Evolutionary conservation across 2,329 filamentous ascomycete genomes (phyloP).

Genomic region (Balansia obtecta): DNA sequence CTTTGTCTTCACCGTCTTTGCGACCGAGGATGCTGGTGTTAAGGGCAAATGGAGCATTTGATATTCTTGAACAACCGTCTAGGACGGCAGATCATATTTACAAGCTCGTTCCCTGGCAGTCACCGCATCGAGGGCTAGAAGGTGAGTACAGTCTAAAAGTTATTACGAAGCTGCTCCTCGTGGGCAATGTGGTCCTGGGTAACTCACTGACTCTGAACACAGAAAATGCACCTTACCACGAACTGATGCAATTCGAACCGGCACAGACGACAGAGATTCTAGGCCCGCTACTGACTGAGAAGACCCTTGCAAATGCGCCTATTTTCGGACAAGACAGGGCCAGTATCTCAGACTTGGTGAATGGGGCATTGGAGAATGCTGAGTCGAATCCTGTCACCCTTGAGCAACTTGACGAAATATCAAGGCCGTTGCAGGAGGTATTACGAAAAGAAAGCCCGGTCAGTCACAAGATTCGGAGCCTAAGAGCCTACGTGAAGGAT

Average conservation of each 20-base stretch:
- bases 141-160: constrained; percentile 21
- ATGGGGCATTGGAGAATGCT: constrained; percentile 25
- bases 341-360: constrained; percentile 28
- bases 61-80: constrained; percentile 49
- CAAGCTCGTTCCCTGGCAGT: constrained; percentile 48
- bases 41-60: constrained; percentile 47
- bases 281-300: constrained; percentile 40
- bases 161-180: too few relatives aligned
- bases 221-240: constrained; percentile 41
- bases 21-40: constrained; percentile 47
- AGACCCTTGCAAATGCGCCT: constrained; percentile 39
- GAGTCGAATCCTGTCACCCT: constrained; percentile 21
- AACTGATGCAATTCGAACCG: constrained; percentile 47
- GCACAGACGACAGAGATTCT: constrained; percentile 38
- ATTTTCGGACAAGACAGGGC: constrained; percentile 43
- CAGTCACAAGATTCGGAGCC: constrained; percentile 34
- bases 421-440: constrained; percentile 24
- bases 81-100: constrained; percentile 45
- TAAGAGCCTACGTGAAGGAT: constrained; percentile 28
- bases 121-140: constrained; percentile 44
- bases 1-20: constrained; percentile 40
- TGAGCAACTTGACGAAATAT: constrained; percentile 24
- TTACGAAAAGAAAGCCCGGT: constrained; percentile 30
- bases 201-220: constrained; percentile 8
- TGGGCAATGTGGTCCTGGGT: too few relatives aligned